Percentiles rank a stretch among this genome's conserved stretches.
These are phyloP conservation scores for Tulasnella calospora DNA, from an alignment of 768 basidiomycete species.

Conservation along the genomic window DNA sequence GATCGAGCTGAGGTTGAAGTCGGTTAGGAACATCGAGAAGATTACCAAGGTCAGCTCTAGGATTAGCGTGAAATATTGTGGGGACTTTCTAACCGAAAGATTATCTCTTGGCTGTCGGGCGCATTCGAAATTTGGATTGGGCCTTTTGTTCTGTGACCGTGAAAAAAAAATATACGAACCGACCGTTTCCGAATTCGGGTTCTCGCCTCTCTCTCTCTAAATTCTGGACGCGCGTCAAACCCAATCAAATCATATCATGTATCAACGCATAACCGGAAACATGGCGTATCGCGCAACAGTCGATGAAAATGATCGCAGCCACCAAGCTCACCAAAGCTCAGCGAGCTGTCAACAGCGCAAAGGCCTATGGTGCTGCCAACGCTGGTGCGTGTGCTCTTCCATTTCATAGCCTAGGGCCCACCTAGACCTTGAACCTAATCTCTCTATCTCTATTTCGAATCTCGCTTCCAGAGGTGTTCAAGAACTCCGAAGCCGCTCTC, in stretches of 20 bases:
- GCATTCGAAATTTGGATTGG: neutral
- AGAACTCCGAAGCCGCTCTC: slow-evolving; percentile 61
- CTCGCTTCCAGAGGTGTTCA: slow-evolving; percentile 68
- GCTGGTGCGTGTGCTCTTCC: slow-evolving; percentile 52
- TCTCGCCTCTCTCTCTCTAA: too few relatives aligned
- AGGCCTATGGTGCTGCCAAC: slow-evolving; percentile 89
- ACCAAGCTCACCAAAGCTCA: slow-evolving; percentile 95
- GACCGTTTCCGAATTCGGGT: neutral
- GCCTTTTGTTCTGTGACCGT: neutral
- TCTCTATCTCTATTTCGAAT: neutral
- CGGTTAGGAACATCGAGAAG: slow-evolving; percentile 97
- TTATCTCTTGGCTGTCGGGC: neutral
- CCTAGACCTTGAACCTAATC: neutral
- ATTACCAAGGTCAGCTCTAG: slow-evolving; percentile 89
- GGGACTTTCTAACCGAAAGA: neutral
- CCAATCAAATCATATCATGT: neutral
- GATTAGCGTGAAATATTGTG: too few relatives aligned
- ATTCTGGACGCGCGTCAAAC: neutral
- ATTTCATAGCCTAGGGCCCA: neutral
- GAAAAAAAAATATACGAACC: neutral
- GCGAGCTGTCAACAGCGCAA: slow-evolving; percentile 85
- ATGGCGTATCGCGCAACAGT: slow-evolving; percentile 43
- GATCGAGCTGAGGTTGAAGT: slow-evolving; percentile 93
- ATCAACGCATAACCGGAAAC: neutral
- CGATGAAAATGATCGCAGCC: slow-evolving; percentile 99